Evolutionary conservation across 1,284 basidiomycete species (phyloP), one percentile per base, ranked within the genome.

Genomic region (Apiotrichum gracile): DNA sequence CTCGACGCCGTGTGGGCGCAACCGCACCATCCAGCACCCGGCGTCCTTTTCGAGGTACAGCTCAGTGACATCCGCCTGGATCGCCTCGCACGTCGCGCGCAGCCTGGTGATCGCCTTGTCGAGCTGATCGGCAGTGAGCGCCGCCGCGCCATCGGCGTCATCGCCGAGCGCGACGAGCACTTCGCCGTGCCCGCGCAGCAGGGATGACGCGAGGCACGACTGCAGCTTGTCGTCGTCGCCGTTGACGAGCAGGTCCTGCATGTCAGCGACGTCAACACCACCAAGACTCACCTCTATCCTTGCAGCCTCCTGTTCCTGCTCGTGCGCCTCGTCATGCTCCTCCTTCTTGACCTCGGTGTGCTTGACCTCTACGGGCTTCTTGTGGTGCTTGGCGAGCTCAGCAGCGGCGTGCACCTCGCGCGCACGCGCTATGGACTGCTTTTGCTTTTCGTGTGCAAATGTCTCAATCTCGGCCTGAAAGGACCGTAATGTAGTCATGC

Each of bases 391-490:
- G 14, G 68, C 66, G 7, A 67, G 57, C 57, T 73, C 69, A 24
- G 66, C 71, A 19, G 67, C 68, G 13, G 65, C 61, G 47, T 71
- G 63, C 0, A 65, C 67, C 45, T 70, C 67, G 27, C 62, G 61
- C 6, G 71, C 71, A 41, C 66, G 64, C 53, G 66, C 60, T 39
- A 69, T 66, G 1, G 69, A 66, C 39, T 61, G 54, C 33, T 61
- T 56, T 39, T 71, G 70, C 55, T 70, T 69, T 51, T 72, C 69
- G 44, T 72, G 66, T 0, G 71, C 63, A 41, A 74, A 70, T 21
- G 55, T 57, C 46, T 70, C 72, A 46, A 75, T 75, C 63, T 75
- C 73, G 8, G 68, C 68, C 63, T 75, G 73, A 59, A 75, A 75
- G 17, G 73, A 72, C 50, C 69, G 66, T 16, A 75, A 57, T 5